A percentile compares a stretch with the other conserved stretches of the same genome.
phyloP scores from a whole-genome alignment of 2,329 filamentous ascomycete genomes.

The Exophiala dermatitidis region DNA sequence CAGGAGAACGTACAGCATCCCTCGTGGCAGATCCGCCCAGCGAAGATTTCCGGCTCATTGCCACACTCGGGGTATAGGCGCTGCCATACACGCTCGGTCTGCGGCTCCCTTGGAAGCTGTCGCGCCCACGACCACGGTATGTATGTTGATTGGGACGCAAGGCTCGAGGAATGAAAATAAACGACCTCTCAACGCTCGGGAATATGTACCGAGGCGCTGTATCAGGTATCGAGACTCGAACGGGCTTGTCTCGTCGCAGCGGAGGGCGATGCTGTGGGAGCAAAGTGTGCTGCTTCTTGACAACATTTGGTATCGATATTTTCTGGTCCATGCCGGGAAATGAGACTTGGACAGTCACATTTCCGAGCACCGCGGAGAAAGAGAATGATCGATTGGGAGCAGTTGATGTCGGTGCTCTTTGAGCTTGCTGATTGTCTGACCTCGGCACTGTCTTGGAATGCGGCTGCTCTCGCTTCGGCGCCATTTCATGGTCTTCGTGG shows the following conservation, averaged over 20 bases:
- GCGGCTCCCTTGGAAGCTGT: slow-evolving; percentile 62
- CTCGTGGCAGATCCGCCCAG: slow-evolving; percentile 49
- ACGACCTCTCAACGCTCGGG: slow-evolving; percentile 81
- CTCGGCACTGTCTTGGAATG: slow-evolving; percentile 27
- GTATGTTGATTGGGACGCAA: slow-evolving; percentile 87
- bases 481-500: slow-evolving; percentile 55
- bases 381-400: slow-evolving; percentile 70
- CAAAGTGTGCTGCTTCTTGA: slow-evolving; percentile 85
- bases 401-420: slow-evolving; percentile 30
- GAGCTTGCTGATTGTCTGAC: slow-evolving; percentile 9
- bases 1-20: slow-evolving; percentile 72
- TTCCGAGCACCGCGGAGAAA: slow-evolving; percentile 74
- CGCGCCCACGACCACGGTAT: slow-evolving; percentile 61
- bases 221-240: slow-evolving; percentile 81
- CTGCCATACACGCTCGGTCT: slow-evolving; percentile 84
- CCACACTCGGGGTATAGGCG: slow-evolving; percentile 75
- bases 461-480: slow-evolving; percentile 30
- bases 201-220: slow-evolving; percentile 77
- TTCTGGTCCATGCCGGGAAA: slow-evolving; percentile 68
- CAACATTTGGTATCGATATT: slow-evolving; percentile 64
- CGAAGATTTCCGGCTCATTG: slow-evolving; percentile 83
- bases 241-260: slow-evolving; percentile 89
- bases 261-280: slow-evolving; percentile 91
- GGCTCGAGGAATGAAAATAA: slow-evolving; percentile 94
- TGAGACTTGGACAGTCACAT: slow-evolving; percentile 74